Percentiles rank a stretch among this genome's conserved stretches.
These are phyloP conservation scores for Dipteronia dyeriana DNA, from an alignment of 345 rosid genomes.

Conservation along the genomic window DNA sequence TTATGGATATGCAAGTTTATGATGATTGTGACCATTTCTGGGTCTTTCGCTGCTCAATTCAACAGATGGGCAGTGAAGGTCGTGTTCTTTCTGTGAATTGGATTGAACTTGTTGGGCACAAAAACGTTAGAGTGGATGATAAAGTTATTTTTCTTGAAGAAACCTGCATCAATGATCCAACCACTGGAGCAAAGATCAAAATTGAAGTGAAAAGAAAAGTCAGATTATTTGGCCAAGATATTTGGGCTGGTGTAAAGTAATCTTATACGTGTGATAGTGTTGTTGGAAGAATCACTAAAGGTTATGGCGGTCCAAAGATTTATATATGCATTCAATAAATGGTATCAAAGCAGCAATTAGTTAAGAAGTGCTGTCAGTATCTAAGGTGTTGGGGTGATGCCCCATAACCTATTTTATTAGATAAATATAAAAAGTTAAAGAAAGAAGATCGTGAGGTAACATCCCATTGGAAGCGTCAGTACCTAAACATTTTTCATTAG, in stretches of 20 bases:
- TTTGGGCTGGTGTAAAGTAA: conserved; percentile 7
- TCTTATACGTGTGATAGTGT: too few species aligned
- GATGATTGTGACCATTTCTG: neutral
- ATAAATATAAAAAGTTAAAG: too few species aligned
- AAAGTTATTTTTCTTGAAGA: neutral
- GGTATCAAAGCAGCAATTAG: too few species aligned
- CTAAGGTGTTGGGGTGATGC: too few species aligned
- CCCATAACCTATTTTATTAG: too few species aligned
- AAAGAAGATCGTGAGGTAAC: too few species aligned
- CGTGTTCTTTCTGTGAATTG: conserved; percentile 8
- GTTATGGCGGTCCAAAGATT: too few species aligned
- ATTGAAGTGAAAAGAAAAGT: conserved; percentile 17
- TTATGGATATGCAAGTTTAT: conserved; percentile 7
- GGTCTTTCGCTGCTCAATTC: conserved; percentile 7
- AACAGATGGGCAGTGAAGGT: neutral
- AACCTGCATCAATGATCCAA: neutral
- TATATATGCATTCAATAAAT: too few species aligned
- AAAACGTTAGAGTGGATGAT: conserved; percentile 1
- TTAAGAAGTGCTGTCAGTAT: too few species aligned
- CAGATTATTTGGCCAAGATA: conserved; percentile 17
- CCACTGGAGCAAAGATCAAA: neutral
- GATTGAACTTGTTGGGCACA: conserved; percentile 8
- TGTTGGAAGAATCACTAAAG: too few species aligned
- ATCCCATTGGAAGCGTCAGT: too few species aligned
- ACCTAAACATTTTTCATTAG: too few species aligned